Percentiles rank a stretch among this genome's conserved stretches.
Conservation (phyloP, 169 alveolate species). For the Toxoplasma gondii region DNA sequence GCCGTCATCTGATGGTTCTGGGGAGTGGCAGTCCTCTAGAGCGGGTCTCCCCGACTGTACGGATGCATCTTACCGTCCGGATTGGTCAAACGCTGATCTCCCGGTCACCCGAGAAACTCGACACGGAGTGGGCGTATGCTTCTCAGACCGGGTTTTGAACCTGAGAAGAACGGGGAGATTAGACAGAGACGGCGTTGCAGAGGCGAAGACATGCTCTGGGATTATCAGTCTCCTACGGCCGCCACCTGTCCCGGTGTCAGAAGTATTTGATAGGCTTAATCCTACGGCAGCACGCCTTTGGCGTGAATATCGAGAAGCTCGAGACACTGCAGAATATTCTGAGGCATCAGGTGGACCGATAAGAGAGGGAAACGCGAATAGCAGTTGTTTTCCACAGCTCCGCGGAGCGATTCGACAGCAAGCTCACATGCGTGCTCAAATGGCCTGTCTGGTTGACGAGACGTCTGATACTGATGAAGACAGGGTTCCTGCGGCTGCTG, state of each 20-base stretch:
- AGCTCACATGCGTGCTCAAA: neutral
- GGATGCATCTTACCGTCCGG: no score
- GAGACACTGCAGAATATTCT: neutral
- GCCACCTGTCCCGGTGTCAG: neutral
- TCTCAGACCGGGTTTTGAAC: no score
- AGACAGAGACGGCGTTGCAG: no score
- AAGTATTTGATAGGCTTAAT: neutral
- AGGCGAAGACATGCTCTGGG: neutral
- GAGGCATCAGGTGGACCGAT: neutral
- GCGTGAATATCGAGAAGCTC: neutral
- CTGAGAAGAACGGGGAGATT: no score
- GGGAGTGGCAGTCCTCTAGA: no score
- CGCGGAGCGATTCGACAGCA: neutral
- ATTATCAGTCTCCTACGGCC: neutral
- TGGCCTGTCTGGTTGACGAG: slow-evolving; percentile 5
- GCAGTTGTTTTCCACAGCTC: neutral
- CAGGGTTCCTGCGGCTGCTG: neutral
- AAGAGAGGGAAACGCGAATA: neutral
- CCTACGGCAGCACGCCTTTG: neutral
- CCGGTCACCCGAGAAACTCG: no score
- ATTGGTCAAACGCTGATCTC: no score
- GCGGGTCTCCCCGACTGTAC: no score
- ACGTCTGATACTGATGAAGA: neutral
- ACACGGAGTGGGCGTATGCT: no score
- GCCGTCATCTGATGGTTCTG: no score